Percentiles rank a stretch among this genome's conserved stretches.
These are phyloP conservation scores for Inga laurina DNA, from an alignment of 306 rosid genomes.

Conservation along the genomic window DNA sequence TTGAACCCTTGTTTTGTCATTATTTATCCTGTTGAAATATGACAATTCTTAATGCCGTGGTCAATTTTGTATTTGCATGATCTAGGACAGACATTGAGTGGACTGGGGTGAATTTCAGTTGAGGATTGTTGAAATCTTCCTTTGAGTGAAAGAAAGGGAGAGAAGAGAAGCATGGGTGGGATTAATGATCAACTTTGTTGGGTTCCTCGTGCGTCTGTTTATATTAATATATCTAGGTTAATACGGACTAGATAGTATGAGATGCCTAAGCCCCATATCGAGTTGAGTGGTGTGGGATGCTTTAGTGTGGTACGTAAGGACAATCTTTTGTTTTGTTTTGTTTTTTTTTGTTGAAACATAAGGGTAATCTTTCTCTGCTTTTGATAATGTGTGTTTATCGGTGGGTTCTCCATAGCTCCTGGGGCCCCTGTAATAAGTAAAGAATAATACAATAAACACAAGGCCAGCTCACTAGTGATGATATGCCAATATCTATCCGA, in stretches of 20 bases:
- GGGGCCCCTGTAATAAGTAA: not conserved
- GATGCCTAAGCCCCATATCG: not conserved
- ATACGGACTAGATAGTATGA: too few species aligned
- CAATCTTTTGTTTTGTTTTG: too few species aligned
- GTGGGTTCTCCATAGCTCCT: not conserved
- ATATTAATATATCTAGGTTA: not conserved
- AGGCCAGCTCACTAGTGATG: not conserved
- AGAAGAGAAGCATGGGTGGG: not conserved
- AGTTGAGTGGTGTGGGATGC: not conserved
- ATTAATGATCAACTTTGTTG: not conserved
- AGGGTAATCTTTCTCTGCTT: not conserved
- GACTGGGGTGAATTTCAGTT: not conserved
- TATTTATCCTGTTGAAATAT: conserved; percentile 10
- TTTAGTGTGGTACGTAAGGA: not conserved
- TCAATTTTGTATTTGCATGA: conserved; percentile 9
- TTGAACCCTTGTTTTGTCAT: not conserved
- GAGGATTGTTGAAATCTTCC: not conserved
- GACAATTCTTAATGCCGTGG: not conserved
- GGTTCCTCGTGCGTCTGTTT: not conserved
- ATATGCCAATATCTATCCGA: not conserved
- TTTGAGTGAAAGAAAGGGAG: not conserved
- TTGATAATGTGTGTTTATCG: not conserved
- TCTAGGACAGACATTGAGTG: not conserved
- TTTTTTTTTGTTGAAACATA: too few species aligned
- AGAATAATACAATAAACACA: not conserved